phyloP scores from a whole-genome alignment of 371 early-diverging fungal species.

The Zopfochytrium polystomum region DNA sequence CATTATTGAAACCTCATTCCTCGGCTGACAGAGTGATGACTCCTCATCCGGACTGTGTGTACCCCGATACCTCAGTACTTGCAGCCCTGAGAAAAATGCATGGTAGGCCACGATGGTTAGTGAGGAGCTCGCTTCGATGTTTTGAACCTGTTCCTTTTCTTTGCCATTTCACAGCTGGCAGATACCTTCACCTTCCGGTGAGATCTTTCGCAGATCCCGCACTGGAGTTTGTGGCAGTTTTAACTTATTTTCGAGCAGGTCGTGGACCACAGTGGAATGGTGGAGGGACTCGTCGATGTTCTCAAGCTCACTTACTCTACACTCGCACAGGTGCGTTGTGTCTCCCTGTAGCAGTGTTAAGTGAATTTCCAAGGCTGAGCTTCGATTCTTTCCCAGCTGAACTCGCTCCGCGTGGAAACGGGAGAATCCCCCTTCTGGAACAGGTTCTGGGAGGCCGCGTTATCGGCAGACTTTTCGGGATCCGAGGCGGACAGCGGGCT shows the following conservation, averaged over 20 bases:
- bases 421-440: slow-evolving; percentile 29
- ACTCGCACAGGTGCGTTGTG: slow-evolving; percentile 22
- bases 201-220: too few relatives aligned
- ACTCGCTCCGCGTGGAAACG: not conserved
- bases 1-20: not conserved
- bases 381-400: too few relatives aligned
- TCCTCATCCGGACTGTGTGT: slow-evolving; percentile 92
- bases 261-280: slow-evolving; percentile 52
- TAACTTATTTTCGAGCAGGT: too few relatives aligned
- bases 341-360: not conserved
- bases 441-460: slow-evolving; percentile 32
- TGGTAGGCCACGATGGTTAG: too few relatives aligned
- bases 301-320: slow-evolving; percentile 69
- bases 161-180: slow-evolving; percentile 57
- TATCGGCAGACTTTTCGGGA: too few relatives aligned
- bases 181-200: slow-evolving; percentile 91
- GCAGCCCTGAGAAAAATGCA: slow-evolving; percentile 94
- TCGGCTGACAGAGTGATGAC: slow-evolving; percentile 53
- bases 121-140: not conserved
- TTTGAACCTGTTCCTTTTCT: not conserved
- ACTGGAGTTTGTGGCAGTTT: too few relatives aligned
- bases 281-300: slow-evolving; percentile 85
- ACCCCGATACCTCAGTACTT: slow-evolving; percentile 77
- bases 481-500: too few relatives aligned
- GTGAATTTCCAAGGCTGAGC: not conserved